Evolutionary conservation across 305 asterid species (phyloP).

Genomic region (Stenogyne calaminthoides): DNA sequence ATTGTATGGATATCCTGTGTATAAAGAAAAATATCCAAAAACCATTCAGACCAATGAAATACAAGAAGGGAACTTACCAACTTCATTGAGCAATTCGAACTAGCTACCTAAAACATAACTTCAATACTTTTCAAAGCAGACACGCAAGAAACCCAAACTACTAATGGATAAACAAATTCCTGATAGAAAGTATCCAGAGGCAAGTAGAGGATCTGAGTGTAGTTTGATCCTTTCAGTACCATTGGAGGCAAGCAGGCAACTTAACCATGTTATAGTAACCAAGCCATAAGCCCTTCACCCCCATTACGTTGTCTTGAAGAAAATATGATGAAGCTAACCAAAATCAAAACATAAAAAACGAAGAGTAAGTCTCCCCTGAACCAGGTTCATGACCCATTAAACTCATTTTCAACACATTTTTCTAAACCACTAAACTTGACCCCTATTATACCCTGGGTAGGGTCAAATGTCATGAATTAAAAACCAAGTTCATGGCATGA

Average conservation of each 20-base stretch:
- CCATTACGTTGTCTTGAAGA: neutral
- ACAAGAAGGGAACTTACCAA: neutral
- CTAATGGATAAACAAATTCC: slow-evolving; percentile 1
- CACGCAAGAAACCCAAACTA: neutral
- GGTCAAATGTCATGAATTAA: too few relatives aligned
- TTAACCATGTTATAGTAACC: neutral
- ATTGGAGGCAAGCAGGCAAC: neutral
- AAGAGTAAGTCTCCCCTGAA: too few relatives aligned
- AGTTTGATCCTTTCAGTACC: slow-evolving; percentile 7
- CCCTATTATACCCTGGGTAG: too few relatives aligned
- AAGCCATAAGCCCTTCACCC: neutral
- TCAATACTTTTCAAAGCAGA: neutral
- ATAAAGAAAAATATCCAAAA: slow-evolving; percentile 2
- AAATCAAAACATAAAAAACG: neutral
- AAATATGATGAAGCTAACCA: neutral
- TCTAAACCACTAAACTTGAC: too few relatives aligned
- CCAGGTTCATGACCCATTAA: too few relatives aligned
- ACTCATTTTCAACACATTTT: too few relatives aligned
- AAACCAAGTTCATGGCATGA: too few relatives aligned
- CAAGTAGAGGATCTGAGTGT: neutral
- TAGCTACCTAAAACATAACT: slow-evolving; percentile 20
- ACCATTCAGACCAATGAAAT: slow-evolving; percentile 13
- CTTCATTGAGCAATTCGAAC: slow-evolving; percentile 13
- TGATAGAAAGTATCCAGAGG: neutral
- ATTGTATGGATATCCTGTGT: slow-evolving; percentile 89